phyloP scores from a whole-genome alignment of 2,329 filamentous ascomycete species.

The Ustilaginoidea virens region DNA sequence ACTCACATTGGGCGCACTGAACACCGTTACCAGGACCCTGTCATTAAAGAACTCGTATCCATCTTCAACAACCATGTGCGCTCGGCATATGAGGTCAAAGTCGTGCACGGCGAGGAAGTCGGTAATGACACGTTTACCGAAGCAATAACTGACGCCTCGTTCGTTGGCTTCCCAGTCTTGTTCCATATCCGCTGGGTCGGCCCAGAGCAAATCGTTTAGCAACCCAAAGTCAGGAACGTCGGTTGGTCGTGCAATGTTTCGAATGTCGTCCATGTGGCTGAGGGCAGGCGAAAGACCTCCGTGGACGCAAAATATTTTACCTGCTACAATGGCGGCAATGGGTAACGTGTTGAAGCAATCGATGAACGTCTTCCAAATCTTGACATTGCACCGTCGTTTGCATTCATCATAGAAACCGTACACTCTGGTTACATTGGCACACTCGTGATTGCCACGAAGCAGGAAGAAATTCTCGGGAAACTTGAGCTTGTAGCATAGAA shows the following conservation, averaged over 20 bases:
- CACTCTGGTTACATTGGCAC: conserved; percentile 86
- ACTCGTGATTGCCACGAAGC: conserved; percentile 88
- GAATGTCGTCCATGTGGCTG: conserved; percentile 95
- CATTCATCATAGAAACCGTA: conserved; percentile 98
- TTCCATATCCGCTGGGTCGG: conserved; percentile 95
- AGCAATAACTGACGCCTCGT: conserved; percentile 92
- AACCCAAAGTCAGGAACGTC: conserved; percentile 95
- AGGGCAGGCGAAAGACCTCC: conserved; percentile 85
- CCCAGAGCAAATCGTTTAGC: conserved; percentile 91
- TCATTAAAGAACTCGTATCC: conserved; percentile 99
- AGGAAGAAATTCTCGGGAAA: conserved; percentile 97
- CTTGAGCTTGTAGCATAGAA: conserved; percentile 94
- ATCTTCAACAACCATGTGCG: conserved; percentile 98
- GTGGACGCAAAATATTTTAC: conserved; percentile 96
- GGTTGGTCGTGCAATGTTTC: conserved; percentile 86
- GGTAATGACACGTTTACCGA: conserved; percentile 95
- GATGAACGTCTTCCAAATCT: conserved; percentile 96
- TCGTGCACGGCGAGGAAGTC: conserved; percentile 90
- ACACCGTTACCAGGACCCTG: conserved; percentile 86
- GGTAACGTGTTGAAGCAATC: conserved; percentile 93
- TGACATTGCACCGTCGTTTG: conserved; percentile 90
- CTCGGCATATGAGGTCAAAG: conserved; percentile 91
- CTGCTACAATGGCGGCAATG: conserved; percentile 90
- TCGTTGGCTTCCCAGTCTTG: conserved; percentile 97
- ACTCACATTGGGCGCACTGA: conserved; percentile 91